A percentile compares a stretch with the other conserved stretches of the same genome.
Evolutionary conservation across 768 basidiomycete genomes (phyloP).

Genomic region (Psilocybe cubensis): DNA sequence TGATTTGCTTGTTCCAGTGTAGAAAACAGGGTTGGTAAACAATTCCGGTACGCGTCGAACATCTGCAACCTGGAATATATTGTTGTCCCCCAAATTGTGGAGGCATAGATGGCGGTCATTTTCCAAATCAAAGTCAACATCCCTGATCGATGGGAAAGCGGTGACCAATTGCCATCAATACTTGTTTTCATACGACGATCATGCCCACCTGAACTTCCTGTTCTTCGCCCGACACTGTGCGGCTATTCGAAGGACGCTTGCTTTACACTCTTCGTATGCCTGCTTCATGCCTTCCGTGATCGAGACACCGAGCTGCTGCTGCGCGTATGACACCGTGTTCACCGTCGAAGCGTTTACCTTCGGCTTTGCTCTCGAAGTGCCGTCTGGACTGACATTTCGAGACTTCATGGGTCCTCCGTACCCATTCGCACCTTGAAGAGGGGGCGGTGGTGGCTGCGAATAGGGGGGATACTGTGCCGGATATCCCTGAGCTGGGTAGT

Average conservation of each 20-base stretch:
- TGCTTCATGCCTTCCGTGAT: conserved; percentile 49
- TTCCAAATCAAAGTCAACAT: conserved; percentile 63
- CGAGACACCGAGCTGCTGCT: conserved; percentile 17
- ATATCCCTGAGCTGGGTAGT: not conserved
- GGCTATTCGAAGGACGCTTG: conserved; percentile 47
- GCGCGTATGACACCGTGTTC: conserved; percentile 20
- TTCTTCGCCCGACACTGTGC: conserved; percentile 50
- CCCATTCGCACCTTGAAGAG: not conserved
- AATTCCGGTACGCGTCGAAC: conserved; percentile 52
- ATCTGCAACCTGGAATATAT: conserved; percentile 24
- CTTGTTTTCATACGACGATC: not conserved
- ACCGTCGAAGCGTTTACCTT: conserved; percentile 4
- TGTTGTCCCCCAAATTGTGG: conserved; percentile 24
- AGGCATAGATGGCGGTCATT: conserved; percentile 54
- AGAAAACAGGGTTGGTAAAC: conserved; percentile 55
- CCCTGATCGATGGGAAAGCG: conserved; percentile 28
- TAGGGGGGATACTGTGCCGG: not conserved
- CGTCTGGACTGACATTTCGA: not conserved
- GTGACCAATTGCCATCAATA: not conserved
- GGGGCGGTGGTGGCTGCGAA: not conserved
- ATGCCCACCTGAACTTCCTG: conserved; percentile 50
- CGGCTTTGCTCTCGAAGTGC: not conserved
- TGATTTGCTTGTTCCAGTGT: conserved; percentile 40
- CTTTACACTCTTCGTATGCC: conserved; percentile 48
- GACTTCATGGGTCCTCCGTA: not conserved